Percentiles rank a stretch among this genome's conserved stretches.
Evolutionary conservation across 805 yeast species (phyloP).

Genomic region (Kluyveromyces starmeri): DNA sequence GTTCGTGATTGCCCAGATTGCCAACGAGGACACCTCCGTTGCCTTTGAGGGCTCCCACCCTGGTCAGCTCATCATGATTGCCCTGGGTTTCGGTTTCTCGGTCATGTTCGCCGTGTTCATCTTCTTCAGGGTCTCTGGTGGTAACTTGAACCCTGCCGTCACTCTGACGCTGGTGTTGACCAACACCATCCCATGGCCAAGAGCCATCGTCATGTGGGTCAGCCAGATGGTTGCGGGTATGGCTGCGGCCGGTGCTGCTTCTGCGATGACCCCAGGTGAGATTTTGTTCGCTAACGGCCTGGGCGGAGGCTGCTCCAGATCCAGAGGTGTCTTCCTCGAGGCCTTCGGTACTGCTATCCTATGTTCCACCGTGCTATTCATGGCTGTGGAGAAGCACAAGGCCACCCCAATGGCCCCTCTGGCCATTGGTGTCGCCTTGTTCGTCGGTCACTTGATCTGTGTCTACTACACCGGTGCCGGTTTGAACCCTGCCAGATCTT

Average conservation of each 20-base stretch:
- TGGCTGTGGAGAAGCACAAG: constrained; percentile 75
- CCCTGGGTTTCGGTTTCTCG: constrained; percentile 81
- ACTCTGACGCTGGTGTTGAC: constrained; percentile 65
- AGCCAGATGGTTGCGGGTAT: constrained; percentile 77
- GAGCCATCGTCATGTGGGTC: constrained; percentile 56
- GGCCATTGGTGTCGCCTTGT: constrained; percentile 73
- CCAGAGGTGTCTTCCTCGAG: constrained; percentile 75
- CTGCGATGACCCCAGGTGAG: constrained; percentile 77
- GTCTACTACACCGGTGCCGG: constrained; percentile 88
- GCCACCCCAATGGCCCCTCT: constrained; percentile 75
- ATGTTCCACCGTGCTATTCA: constrained; percentile 67
- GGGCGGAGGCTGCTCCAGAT: constrained; percentile 61
- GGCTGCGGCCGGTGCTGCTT: constrained; percentile 87
- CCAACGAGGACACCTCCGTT: constrained; percentile 43
- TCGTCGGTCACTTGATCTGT: constrained; percentile 72
- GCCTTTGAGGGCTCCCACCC: constrained; percentile 44
- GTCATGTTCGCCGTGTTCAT: constrained; percentile 41
- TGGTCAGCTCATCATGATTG: constrained; percentile 63
- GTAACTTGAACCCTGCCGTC: constrained; percentile 86
- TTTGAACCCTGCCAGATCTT: constrained; percentile 81
- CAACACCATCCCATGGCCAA: constrained; percentile 62
- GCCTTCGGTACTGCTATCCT: constrained; percentile 69
- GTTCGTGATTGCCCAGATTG: constrained; percentile 73
- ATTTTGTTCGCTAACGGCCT: constrained; percentile 61
- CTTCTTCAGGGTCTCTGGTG: constrained; percentile 67